Evolutionary conservation across 2,329 filamentous ascomycete species (phyloP).

Genomic region (Alternaria sp.): DNA sequence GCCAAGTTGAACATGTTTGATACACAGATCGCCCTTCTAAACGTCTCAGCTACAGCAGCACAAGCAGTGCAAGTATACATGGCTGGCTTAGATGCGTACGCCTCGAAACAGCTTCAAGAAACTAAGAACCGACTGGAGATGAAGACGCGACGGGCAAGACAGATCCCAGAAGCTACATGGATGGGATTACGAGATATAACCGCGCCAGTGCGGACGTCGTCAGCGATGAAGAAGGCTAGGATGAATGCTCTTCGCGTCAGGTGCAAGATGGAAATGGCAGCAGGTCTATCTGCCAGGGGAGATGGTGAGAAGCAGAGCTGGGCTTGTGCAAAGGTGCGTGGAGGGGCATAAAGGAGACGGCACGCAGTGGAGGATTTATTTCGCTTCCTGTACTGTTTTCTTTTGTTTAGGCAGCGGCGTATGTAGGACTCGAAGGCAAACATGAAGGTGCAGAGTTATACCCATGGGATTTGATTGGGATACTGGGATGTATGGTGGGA

Average conservation of each 20-base stretch:
- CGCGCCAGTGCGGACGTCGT: conserved; percentile 38
- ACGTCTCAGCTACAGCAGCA: conserved; percentile 30
- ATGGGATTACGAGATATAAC: conserved; percentile 31
- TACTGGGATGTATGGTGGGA: conserved; percentile 9
- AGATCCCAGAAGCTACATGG: conserved; percentile 35
- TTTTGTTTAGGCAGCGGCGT: conserved; percentile 34
- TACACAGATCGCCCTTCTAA: conserved; percentile 30
- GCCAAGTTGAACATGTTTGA: conserved; percentile 28
- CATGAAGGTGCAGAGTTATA: conserved; percentile 17
- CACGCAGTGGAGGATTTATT: not conserved
- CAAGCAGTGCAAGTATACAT: conserved; percentile 20
- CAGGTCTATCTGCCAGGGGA: conserved; percentile 25
- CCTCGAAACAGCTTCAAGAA: conserved; percentile 14
- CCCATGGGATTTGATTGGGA: conserved; percentile 18
- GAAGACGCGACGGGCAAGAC: conserved; percentile 18
- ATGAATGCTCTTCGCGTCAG: conserved; percentile 42
- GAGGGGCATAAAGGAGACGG: conserved; percentile 1
- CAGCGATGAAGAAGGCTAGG: conserved; percentile 38
- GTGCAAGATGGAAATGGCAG: conserved; percentile 34
- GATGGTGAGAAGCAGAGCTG: conserved; percentile 27
- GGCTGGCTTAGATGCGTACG: conserved; percentile 12
- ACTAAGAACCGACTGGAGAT: conserved; percentile 16
- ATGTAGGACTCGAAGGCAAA: conserved; percentile 8
- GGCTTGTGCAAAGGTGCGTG: conserved; percentile 31
- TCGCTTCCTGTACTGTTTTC: conserved; percentile 2